phyloP scores from a whole-genome alignment of 176 grass and related monocot species.

The Oryza coarctata region DNA sequence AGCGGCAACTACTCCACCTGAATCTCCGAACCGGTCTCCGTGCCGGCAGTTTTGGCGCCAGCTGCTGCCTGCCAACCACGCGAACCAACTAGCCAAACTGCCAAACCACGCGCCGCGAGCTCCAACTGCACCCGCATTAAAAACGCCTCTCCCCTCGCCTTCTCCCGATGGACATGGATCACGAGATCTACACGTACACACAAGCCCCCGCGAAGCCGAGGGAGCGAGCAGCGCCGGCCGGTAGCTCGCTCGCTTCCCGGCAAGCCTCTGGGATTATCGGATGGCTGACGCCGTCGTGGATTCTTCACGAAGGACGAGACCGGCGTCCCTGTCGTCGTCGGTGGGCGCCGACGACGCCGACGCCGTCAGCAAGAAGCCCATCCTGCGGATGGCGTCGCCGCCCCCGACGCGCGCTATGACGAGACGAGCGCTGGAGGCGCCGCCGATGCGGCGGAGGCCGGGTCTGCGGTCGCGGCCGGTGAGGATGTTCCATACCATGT shows the following conservation, averaged over 20 bases:
- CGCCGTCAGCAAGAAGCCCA: background rate
- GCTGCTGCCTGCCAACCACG: slow-evolving; percentile 15
- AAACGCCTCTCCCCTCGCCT: slow-evolving; percentile 15
- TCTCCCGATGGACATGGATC: slow-evolving; percentile 31
- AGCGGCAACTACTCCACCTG: background rate
- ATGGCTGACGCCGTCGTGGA: slow-evolving; percentile 14
- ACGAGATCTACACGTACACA: background rate
- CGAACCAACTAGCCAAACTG: background rate
- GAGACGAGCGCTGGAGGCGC: slow-evolving; percentile 43
- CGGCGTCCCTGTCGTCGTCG: slow-evolving; percentile 13
- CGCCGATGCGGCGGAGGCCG: background rate
- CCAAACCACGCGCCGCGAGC: background rate
- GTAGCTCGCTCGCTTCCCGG: slow-evolving; percentile 34
- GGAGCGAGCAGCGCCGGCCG: slow-evolving; percentile 33
- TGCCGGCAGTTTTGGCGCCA: slow-evolving; percentile 26
- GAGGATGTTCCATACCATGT: slow-evolving; percentile 48
- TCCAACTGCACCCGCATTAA: slow-evolving; percentile 19
- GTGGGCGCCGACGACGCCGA: background rate
- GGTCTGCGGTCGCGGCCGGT: slow-evolving; percentile 16
- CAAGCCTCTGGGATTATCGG: background rate
- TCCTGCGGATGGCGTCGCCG: background rate
- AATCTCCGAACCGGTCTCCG: background rate
- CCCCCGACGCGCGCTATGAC: background rate
- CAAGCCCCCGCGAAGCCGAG: background rate
- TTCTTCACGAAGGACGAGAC: background rate